Evolutionary conservation across 768 basidiomycete species (phyloP), one percentile per base, ranked within the genome.

Genomic region (Dacryopinax spathularia): DNA sequence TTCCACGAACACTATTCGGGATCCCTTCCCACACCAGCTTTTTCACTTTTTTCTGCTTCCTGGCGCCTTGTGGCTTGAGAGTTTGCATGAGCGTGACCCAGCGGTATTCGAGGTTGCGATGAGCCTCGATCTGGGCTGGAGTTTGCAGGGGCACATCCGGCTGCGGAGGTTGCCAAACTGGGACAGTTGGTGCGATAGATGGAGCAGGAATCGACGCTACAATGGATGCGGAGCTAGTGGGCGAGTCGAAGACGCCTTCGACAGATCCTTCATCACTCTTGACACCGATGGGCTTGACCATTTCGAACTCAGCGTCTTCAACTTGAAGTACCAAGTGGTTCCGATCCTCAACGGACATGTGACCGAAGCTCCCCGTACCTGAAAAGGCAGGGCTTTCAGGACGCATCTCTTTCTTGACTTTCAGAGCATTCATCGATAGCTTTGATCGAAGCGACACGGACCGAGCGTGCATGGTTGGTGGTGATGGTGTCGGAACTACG

Each of bases 271-370:
- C 48, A 5, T 56, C 48, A 18, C 5, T 27, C 18, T 56, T 56
- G 15, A 20, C 48, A 3, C 48, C 48, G 16, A 60, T 77, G 0
- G 88, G 89, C 25, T 81, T 77, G 34, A 91, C 78, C 15, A 90
- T 80, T 74, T 89, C 86, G 67, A 91, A 91, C 67, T 90, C 88
- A 78, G 84, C 85, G 70, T 90, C 86, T 70, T 87, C 76, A 7
- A 90, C 85, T 63, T 91, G 88, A 4, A 56, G 48, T 3, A 89
- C 78, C 1, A 81, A 82, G 67, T 87, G 82, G 37, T 77, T 29
- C 29, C 10, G 75, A 4, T 80, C 77, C 72, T 74, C 61, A 65
- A 68, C 10, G 62, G 62, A 16, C 69, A 72, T 7, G 71, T 69
- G 5, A 61, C 63, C 5, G 73, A 70, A 1, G 65, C 72, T 76